A percentile compares a stretch with the other conserved stretches of the same genome.
Evolutionary conservation across 2,329 filamentous ascomycete species (phyloP).

Genomic region (Trichophyton simii): DNA sequence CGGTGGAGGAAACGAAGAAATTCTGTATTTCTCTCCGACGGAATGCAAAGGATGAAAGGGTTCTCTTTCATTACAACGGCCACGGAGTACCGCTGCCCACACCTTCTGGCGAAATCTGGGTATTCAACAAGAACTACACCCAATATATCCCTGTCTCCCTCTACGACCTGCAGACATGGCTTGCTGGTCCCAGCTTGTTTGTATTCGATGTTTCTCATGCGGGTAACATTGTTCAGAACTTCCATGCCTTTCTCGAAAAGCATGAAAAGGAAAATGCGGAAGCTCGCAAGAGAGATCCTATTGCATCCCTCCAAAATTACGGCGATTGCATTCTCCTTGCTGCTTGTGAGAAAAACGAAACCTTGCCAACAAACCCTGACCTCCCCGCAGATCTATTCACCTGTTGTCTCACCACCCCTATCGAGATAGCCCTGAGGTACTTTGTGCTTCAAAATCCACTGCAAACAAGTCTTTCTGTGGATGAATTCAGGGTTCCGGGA

Average conservation of each 20-base stretch:
- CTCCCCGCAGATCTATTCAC: slow-evolving; percentile 93
- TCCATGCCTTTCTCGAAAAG: slow-evolving; percentile 87
- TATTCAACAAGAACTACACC: slow-evolving; percentile 97
- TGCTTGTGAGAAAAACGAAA: slow-evolving; percentile 81
- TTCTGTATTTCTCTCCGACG: slow-evolving; percentile 81
- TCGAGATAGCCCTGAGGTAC: slow-evolving; percentile 92
- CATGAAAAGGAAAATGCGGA: slow-evolving; percentile 83
- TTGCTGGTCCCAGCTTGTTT: slow-evolving; percentile 87
- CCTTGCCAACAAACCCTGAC: slow-evolving; percentile 84
- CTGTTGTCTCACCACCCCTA: slow-evolving; percentile 87
- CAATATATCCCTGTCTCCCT: slow-evolving; percentile 96
- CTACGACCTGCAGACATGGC: slow-evolving; percentile 90
- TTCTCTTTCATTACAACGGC: slow-evolving; percentile 97
- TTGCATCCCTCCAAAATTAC: slow-evolving; percentile 50
- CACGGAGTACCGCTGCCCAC: slow-evolving; percentile 95
- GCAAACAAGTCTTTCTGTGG: slow-evolving; percentile 54
- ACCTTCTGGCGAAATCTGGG: slow-evolving; percentile 93
- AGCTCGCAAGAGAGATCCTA: slow-evolving; percentile 60
- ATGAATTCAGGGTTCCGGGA: slow-evolving; percentile 79
- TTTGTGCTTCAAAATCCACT: slow-evolving; percentile 88
- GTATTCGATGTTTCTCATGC: slow-evolving; percentile 97
- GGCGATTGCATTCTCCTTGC: slow-evolving; percentile 85
- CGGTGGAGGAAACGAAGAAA: slow-evolving; percentile 92
- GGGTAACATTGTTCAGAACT: slow-evolving; percentile 89
- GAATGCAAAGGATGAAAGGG: slow-evolving; percentile 89